Evolutionary conservation across 345 rosid species (phyloP).

Genomic region (Luvunga scandens): DNA sequence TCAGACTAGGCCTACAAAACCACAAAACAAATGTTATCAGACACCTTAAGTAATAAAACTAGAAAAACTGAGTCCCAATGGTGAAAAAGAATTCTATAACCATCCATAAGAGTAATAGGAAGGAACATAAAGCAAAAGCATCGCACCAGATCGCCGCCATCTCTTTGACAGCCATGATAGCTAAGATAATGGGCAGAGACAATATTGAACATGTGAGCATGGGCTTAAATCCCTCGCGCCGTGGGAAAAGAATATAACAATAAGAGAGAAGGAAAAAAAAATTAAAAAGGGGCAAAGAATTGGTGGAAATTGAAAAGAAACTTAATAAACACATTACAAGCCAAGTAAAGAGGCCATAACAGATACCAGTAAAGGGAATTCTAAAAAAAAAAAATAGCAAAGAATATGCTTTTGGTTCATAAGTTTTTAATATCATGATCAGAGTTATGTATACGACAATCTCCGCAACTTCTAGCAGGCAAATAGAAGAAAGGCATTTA

Average conservation of each 20-base stretch:
- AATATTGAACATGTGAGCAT: slow-evolving; percentile 32
- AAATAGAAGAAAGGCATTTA: not conserved
- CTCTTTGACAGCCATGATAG: slow-evolving; percentile 34
- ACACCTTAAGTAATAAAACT: not conserved
- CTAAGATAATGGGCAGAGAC: slow-evolving; percentile 31
- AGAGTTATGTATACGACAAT: not conserved
- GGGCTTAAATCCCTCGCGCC: slow-evolving; percentile 42
- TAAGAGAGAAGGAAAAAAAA: slow-evolving; percentile 3
- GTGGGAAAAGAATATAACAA: slow-evolving; percentile 18
- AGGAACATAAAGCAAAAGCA: slow-evolving; percentile 17
- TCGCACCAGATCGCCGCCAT: slow-evolving; percentile 35
- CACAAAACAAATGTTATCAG: not conserved
- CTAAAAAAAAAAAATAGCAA: not conserved
- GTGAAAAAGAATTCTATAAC: slow-evolving; percentile 5
- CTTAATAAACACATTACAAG: slow-evolving; percentile 18
- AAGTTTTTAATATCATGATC: not conserved
- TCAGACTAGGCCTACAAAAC: slow-evolving; percentile 19
- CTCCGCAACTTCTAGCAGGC: not conserved
- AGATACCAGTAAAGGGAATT: not conserved
- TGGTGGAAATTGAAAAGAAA: slow-evolving; percentile 19
- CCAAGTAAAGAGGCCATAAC: slow-evolving; percentile 12
- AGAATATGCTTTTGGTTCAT: not conserved
- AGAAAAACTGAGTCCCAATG: not conserved
- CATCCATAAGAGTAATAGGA: slow-evolving; percentile 16
- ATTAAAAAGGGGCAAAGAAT: slow-evolving; percentile 23